phyloP scores from a whole-genome alignment of 2,329 filamentous ascomycete genomes.

The Hymenoscyphus linearis region DNA sequence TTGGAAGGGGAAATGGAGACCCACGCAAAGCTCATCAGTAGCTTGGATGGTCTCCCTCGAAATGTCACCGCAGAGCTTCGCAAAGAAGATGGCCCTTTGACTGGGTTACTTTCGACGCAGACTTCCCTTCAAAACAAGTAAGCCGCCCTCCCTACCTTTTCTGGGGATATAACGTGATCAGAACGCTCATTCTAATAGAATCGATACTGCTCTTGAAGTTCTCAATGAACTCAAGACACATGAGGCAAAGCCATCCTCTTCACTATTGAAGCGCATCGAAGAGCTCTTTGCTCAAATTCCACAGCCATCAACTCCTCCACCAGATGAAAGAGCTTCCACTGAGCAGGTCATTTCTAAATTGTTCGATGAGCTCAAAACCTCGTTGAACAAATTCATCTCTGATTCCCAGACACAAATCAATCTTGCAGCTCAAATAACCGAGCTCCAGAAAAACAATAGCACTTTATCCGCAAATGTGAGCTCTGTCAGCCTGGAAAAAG shows the following conservation, averaged over 20 bases:
- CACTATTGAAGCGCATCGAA: slow-evolving; percentile 22
- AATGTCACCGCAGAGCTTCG: slow-evolving; percentile 16
- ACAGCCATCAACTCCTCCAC: not conserved
- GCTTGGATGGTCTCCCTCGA: slow-evolving; percentile 18
- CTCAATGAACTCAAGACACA: slow-evolving; percentile 14
- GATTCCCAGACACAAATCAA: slow-evolving; percentile 16
- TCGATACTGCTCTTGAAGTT: slow-evolving; percentile 18
- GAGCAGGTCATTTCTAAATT: slow-evolving; percentile 16
- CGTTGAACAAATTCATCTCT: slow-evolving; percentile 16
- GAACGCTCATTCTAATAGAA: slow-evolving; percentile 16
- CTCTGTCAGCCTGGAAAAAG: slow-evolving; percentile 13
- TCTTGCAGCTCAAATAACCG: slow-evolving; percentile 20
- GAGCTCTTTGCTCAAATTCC: slow-evolving; percentile 17
- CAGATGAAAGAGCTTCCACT: slow-evolving; percentile 6
- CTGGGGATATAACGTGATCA: not conserved
- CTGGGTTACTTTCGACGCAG: slow-evolving; percentile 15
- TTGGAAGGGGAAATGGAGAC: slow-evolving; percentile 12
- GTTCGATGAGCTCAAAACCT: slow-evolving; percentile 20
- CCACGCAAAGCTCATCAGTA: slow-evolving; percentile 20
- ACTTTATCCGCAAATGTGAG: slow-evolving; percentile 13
- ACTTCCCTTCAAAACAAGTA: slow-evolving; percentile 27
- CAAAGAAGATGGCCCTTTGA: slow-evolving; percentile 20
- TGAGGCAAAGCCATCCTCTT: slow-evolving; percentile 12
- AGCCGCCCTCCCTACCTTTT: slow-evolving; percentile 9
- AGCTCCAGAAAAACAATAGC: slow-evolving; percentile 21